phyloP scores from a whole-genome alignment of 2,329 filamentous ascomycete genomes.

The Paraphaeosphaeria minitans region DNA sequence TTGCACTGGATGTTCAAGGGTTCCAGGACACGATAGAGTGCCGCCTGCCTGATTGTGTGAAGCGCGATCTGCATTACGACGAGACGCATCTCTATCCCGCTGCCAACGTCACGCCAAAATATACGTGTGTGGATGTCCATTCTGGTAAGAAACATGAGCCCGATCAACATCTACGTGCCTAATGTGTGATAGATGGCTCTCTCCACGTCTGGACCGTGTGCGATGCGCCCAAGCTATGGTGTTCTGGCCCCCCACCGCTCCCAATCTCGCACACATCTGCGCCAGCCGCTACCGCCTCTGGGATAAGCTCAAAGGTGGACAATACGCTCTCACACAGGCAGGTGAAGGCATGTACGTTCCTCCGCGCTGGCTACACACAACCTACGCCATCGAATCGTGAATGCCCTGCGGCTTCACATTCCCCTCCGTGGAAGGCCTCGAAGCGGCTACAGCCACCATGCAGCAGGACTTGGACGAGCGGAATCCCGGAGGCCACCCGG shows the following conservation, averaged over 20 bases:
- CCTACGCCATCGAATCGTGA: not conserved
- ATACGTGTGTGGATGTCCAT: not conserved
- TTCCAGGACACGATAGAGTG: not conserved
- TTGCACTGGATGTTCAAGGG: not conserved
- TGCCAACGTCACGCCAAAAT: not conserved
- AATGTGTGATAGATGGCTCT: not conserved
- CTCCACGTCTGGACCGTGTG: not conserved
- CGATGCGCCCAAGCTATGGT: not conserved
- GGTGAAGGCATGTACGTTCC: not conserved
- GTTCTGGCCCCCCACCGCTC: not conserved
- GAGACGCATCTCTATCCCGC: not conserved
- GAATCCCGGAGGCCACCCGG: not conserved
- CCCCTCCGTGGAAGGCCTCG: not conserved
- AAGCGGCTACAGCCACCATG: not conserved
- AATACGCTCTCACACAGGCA: not conserved
- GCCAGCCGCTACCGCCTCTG: not conserved
- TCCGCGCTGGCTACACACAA: not conserved
- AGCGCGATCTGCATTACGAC: not conserved
- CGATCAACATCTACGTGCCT: not conserved
- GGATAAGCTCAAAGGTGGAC: not conserved
- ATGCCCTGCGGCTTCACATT: not conserved
- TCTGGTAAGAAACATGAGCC: not conserved
- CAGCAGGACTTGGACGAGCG: not conserved
- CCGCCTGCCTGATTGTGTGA: not conserved
- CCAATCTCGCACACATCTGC: not conserved